These are phyloP conservation scores for Diutina sp. DNA, from an alignment of 1,139 yeast species.

Conservation along the genomic window DNA sequence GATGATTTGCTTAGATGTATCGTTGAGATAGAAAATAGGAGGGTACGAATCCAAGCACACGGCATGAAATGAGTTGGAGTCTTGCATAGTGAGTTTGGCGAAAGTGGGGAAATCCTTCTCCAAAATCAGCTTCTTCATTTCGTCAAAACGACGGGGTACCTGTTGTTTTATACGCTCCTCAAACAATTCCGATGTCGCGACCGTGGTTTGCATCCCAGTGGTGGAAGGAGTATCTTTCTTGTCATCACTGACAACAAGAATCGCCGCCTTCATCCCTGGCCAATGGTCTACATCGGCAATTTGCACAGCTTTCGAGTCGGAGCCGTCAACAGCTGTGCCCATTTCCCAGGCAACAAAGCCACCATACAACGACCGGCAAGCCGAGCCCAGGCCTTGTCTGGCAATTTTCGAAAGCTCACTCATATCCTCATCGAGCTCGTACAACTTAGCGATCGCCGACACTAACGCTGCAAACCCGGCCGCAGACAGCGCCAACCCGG, in stretches of 20 bases:
- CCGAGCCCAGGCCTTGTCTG: slow-evolving; percentile 96
- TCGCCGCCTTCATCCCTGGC: slow-evolving; percentile 88
- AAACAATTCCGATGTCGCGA: slow-evolving; percentile 76
- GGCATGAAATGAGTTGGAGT: slow-evolving; percentile 95
- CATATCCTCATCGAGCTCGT: slow-evolving; percentile 64
- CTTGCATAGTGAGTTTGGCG: slow-evolving; percentile 88
- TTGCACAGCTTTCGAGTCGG: slow-evolving; percentile 87
- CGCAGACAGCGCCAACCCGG: slow-evolving; percentile 95
- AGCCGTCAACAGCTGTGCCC: slow-evolving; percentile 65
- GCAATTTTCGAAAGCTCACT: slow-evolving; percentile 89
- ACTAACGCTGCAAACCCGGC: slow-evolving; percentile 98
- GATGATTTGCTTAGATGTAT: slow-evolving; percentile 82
- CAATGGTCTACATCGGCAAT: slow-evolving; percentile 77
- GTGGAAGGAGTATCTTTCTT: slow-evolving; percentile 94
- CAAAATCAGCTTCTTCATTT: slow-evolving; percentile 68
- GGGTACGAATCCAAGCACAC: slow-evolving; percentile 92
- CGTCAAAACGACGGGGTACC: slow-evolving; percentile 73
- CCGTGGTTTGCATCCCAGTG: slow-evolving; percentile 93
- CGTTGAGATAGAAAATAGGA: slow-evolving; percentile 91
- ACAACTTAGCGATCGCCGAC: slow-evolving; percentile 71
- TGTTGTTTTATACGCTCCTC: slow-evolving; percentile 62
- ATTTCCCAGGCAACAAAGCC: slow-evolving; percentile 99
- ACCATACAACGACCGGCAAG: slow-evolving; percentile 92
- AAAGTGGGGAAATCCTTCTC: slow-evolving; percentile 63
- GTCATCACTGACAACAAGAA: slow-evolving; percentile 82